Evolutionary conservation across 139 green algal genomes (phyloP).

Genomic region (Ulvella scutata): DNA sequence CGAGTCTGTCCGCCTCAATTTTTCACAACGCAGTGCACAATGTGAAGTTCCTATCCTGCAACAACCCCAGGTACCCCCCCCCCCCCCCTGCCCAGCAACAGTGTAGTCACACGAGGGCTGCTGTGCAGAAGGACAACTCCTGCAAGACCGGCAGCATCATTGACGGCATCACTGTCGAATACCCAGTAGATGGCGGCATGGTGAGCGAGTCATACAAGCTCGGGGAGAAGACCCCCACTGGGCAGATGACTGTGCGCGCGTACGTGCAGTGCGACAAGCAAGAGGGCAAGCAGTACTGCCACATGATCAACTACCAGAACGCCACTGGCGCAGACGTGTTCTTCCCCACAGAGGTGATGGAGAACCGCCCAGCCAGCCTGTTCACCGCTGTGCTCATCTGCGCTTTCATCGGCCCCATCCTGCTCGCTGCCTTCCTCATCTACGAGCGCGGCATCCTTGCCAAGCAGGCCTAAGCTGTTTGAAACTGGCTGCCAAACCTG

Average conservation of each 20-base stretch:
- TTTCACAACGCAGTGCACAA: too few relatives aligned
- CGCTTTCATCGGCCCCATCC: neutral
- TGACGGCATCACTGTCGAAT: too few relatives aligned
- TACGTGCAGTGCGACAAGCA: neutral
- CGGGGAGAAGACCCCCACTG: neutral
- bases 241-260: neutral
- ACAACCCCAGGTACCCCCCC: too few relatives aligned
- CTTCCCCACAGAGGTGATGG: neutral
- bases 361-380: neutral
- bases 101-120: too few relatives aligned
- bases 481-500: too few relatives aligned
- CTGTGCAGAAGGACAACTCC: conserved; percentile 2
- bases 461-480: neutral
- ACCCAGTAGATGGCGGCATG: neutral
- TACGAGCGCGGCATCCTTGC: neutral
- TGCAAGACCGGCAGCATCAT: neutral
- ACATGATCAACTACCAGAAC: neutral
- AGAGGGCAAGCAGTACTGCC: neutral
- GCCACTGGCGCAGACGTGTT: neutral
- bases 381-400: neutral
- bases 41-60: too few relatives aligned
- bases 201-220: neutral
- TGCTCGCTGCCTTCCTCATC: neutral
- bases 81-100: too few relatives aligned
- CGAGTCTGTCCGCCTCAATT: too few relatives aligned